Evolutionary conservation across 1,284 basidiomycete species (phyloP).

Genomic region (Cryptococcus hybrid): DNA sequence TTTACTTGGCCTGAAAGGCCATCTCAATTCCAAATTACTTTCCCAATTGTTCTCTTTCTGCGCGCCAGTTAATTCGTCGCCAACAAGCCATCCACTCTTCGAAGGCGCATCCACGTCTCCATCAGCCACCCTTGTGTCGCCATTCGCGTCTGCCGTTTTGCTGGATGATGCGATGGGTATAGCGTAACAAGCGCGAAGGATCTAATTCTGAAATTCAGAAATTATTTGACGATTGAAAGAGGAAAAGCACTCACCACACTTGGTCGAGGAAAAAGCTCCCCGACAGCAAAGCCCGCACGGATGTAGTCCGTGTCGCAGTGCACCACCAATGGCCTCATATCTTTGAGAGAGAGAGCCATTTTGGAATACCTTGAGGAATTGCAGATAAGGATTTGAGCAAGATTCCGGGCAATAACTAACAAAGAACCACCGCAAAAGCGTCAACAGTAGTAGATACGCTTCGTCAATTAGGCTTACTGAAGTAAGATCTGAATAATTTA

Average conservation of each 20-base stretch:
- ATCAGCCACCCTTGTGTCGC: slow-evolving; percentile 8
- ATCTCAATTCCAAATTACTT: slow-evolving; percentile 70
- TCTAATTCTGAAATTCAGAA: slow-evolving; percentile 16
- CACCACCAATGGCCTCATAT: slow-evolving; percentile 31
- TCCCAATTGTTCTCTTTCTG: slow-evolving; percentile 57
- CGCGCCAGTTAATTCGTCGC: slow-evolving; percentile 74
- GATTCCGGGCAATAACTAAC: no score
- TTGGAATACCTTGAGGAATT: background rate
- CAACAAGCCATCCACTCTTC: slow-evolving; percentile 79
- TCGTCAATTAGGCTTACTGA: no score
- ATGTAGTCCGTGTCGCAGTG: slow-evolving; percentile 39
- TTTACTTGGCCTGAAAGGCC: slow-evolving; percentile 78
- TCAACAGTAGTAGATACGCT: no score
- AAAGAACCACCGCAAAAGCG: no score
- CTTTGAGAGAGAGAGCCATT: slow-evolving; percentile 22
- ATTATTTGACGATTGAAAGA: background rate
- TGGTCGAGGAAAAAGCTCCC: slow-evolving; percentile 35
- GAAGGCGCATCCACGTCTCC: slow-evolving; percentile 6
- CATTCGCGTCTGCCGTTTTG: slow-evolving; percentile 8
- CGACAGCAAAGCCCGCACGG: slow-evolving; percentile 32
- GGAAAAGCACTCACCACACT: slow-evolving; percentile 23
- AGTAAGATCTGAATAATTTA: no score
- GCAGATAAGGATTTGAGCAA: no score
- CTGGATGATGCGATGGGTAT: slow-evolving; percentile 18
- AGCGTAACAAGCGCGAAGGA: slow-evolving; percentile 33